Evolutionary conservation across 192 early-diverging fungal genomes (phyloP).

Genomic region (Podila verticillata): DNA sequence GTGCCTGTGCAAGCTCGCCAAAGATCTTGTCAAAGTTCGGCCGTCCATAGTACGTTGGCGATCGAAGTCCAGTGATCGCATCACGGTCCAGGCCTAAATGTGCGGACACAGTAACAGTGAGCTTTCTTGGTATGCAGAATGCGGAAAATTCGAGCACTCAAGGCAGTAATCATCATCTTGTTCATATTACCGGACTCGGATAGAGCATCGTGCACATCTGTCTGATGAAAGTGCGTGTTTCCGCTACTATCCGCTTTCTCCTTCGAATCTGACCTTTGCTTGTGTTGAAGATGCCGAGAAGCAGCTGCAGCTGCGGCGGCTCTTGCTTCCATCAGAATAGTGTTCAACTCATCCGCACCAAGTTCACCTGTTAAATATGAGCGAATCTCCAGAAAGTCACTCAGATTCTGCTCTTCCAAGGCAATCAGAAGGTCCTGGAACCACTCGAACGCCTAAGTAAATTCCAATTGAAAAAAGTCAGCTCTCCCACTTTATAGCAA

Average conservation of each 20-base stretch:
- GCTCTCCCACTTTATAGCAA: background rate
- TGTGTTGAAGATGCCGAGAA: conserved; percentile 6
- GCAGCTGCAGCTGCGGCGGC: conserved; percentile 55
- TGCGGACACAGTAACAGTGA: no score
- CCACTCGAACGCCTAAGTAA: conserved; percentile 79
- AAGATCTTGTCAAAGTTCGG: conserved; percentile 85
- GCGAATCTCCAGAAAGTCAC: conserved; percentile 81
- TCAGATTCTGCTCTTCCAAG: conserved; percentile 80
- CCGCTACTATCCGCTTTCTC: background rate
- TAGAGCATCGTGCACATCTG: background rate
- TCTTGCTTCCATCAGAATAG: conserved; percentile 71
- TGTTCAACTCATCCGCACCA: conserved; percentile 72
- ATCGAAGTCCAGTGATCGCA: conserved; percentile 78
- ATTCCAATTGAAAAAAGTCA: background rate
- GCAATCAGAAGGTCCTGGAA: conserved; percentile 86
- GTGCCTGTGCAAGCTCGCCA: conserved; percentile 64
- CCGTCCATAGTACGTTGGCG: conserved; percentile 82
- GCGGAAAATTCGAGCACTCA: no score
- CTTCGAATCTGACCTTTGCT: background rate
- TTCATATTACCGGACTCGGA: background rate
- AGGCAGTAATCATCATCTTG: no score
- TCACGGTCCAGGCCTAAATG: conserved; percentile 40
- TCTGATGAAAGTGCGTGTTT: background rate
- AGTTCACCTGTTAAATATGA: conserved; percentile 81
- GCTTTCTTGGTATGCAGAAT: no score